phyloP scores from a whole-genome alignment of 2,329 filamentous ascomycete genomes.

The Alternaria dauci region DNA sequence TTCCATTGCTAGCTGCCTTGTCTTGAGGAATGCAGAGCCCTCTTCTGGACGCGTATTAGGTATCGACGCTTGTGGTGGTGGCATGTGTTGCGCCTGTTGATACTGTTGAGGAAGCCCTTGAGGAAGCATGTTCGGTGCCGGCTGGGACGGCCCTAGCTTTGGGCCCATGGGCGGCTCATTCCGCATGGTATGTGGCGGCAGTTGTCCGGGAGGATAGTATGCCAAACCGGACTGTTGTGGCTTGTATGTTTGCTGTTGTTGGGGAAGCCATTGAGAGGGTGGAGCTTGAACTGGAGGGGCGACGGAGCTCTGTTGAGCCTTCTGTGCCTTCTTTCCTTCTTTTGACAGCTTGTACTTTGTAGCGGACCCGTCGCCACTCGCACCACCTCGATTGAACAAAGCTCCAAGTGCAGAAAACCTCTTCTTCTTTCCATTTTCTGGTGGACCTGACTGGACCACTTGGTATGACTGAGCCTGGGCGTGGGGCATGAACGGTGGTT shows the following conservation, averaged over 20 bases:
- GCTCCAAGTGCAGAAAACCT: constrained; percentile 56
- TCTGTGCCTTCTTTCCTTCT: constrained; percentile 48
- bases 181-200: constrained; percentile 23
- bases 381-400: constrained; percentile 53
- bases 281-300: constrained; percentile 23
- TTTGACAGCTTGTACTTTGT: constrained; percentile 49
- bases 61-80: constrained; percentile 14
- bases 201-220: constrained; percentile 26
- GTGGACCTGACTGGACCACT: constrained; percentile 22
- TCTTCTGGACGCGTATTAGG: constrained; percentile 16
- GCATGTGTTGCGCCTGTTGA: constrained; percentile 17
- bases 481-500: constrained; percentile 18
- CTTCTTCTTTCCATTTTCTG: constrained; percentile 52
- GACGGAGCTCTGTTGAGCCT: constrained; percentile 37
- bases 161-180: constrained; percentile 28
- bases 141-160: constrained; percentile 21
- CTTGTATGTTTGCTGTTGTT: constrained; percentile 27
- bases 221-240: constrained; percentile 29
- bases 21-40: constrained; percentile 34
- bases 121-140: constrained; percentile 21
- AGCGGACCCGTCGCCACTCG: constrained; percentile 34
- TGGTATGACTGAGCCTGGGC: constrained; percentile 24
- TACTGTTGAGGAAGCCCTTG: constrained; percentile 23
- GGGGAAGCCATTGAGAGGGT: constrained; percentile 26
- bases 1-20: constrained; percentile 34